A percentile compares a stretch with the other conserved stretches of the same genome.
These are phyloP conservation scores for Coniella lustricola DNA, from an alignment of 2,329 filamentous ascomycete species.

Conservation along the genomic window DNA sequence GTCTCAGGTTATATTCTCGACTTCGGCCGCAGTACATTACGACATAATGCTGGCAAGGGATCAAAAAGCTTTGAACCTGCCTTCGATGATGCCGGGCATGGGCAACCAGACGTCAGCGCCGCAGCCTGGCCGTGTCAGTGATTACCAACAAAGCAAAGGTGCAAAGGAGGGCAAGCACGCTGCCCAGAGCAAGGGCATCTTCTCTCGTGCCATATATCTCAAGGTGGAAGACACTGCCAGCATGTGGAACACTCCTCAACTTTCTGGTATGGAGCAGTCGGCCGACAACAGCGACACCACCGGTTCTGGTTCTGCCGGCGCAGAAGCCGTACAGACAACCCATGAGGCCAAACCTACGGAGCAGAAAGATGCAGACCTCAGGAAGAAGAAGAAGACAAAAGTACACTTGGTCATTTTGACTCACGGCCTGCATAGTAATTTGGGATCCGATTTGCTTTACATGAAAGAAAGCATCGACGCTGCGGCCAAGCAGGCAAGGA, in stretches of 20 bases:
- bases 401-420: slow-evolving; percentile 89
- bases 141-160: slow-evolving; percentile 61
- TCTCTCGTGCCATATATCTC: slow-evolving; percentile 71
- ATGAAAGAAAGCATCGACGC: slow-evolving; percentile 95
- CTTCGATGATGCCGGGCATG: slow-evolving; percentile 38
- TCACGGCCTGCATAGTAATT: slow-evolving; percentile 91
- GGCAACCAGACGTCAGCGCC: slow-evolving; percentile 39
- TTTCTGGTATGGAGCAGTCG: slow-evolving; percentile 57
- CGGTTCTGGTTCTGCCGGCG: slow-evolving; percentile 16
- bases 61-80: slow-evolving; percentile 70
- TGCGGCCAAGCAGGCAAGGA: slow-evolving; percentile 65
- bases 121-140: slow-evolving; percentile 66
- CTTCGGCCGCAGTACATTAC: slow-evolving; percentile 77
- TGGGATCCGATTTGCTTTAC: slow-evolving; percentile 93
- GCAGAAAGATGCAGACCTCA: slow-evolving; percentile 13
- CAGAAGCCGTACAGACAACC: slow-evolving; percentile 12
- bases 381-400: slow-evolving; percentile 49
- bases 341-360: slow-evolving; percentile 14
- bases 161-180: slow-evolving; percentile 52
- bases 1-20: slow-evolving; percentile 91
- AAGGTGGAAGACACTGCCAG: slow-evolving; percentile 81
- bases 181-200: slow-evolving; percentile 67
- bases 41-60: slow-evolving; percentile 83
- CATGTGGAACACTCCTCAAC: slow-evolving; percentile 84
- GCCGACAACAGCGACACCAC: slow-evolving; percentile 6